A percentile compares a stretch with the other conserved stretches of the same genome.
Conservation (phyloP, 2,329 filamentous ascomycete species). For the Fusarium fracticaudum region DNA sequence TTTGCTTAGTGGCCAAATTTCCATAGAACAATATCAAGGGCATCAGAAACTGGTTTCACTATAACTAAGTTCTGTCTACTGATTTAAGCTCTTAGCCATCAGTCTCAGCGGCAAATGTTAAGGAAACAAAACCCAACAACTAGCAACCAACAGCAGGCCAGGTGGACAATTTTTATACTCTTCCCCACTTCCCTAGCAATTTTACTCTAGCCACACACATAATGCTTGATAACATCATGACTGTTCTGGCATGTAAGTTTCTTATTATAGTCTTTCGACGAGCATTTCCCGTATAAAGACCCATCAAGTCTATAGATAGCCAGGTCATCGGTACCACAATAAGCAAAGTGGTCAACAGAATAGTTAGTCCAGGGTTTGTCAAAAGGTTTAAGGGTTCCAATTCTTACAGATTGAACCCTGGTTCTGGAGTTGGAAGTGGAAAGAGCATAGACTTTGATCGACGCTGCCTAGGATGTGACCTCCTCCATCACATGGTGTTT, state of each 20-base stretch:
- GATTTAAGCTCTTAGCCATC: too few relatives aligned
- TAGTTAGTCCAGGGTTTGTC: too few relatives aligned
- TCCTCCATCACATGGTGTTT: not conserved
- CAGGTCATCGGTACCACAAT: not conserved
- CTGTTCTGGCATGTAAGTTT: not conserved
- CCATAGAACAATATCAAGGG: not conserved
- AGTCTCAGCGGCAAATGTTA: too few relatives aligned
- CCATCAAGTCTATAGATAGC: not conserved
- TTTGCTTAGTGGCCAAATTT: not conserved
- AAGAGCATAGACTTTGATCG: not conserved
- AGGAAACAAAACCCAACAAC: not conserved
- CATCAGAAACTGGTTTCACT: too few relatives aligned
- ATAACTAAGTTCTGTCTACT: too few relatives aligned
- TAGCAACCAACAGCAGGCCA: fast-evolving
- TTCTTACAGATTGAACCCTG: not conserved
- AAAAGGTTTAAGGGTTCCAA: fast-evolving
- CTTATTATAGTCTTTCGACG: not conserved
- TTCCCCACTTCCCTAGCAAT: not conserved
- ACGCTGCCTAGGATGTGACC: not conserved
- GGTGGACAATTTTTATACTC: not conserved
- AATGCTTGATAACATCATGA: not conserved
- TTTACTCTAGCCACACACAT: not conserved
- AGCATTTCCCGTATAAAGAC: not conserved
- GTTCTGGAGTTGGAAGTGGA: not conserved
- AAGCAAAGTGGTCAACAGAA: not conserved